Base-by-base conservation (phyloP, 108 stramenopile genomes). In the Fragilaria radians region DNA sequence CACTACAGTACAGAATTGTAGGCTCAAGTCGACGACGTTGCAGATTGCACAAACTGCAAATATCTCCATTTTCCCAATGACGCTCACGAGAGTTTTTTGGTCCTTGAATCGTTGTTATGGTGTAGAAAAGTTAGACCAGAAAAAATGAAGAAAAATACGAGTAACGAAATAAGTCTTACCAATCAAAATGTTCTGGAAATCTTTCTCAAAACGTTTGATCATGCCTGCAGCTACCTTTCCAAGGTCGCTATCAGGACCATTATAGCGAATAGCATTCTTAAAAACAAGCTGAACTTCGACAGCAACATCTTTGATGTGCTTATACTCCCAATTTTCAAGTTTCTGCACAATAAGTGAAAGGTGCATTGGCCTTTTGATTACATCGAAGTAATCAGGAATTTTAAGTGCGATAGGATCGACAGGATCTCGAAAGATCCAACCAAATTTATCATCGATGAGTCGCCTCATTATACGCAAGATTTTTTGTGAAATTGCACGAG, bases 181-280 rank as follows among this genome's bases (percentile, higher is more conserved):
- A 26, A 32, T 56, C 62, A 74, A 71, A 32, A 72, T 64, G 30
- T 60, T 68, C 55, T 83, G 68, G 22, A 81, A 57, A 36, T 88
- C 86, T 24, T 71, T 73, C 28, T 70, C 71, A 66, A 86, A 81
- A 21, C 76, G 62, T 21, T 74, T 63, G 48, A 86, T 66, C 68
- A 92, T 73, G 1, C 73, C 70, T 72, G 76, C 78, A 5, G 93
- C 93, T 63, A 90, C 78, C 17, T 57, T 57, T 3, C 89, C 87
- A 5, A 94, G 85, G 48, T 91, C 93, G 55, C 82, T 88, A 3
- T 74, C 72, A 34, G 82, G 77, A 7, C 90, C 90, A 70, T 99
- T 97, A 70, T 97, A 99, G 4, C 80, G 64, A 85, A 97, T 96
- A 0, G 98, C 98, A 67, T 99, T 99, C 57, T 97, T 93, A 69